These are phyloP conservation scores for Aspergillus cristatus DNA, from an alignment of 495 filamentous ascomycete species.

Conservation along the genomic window DNA sequence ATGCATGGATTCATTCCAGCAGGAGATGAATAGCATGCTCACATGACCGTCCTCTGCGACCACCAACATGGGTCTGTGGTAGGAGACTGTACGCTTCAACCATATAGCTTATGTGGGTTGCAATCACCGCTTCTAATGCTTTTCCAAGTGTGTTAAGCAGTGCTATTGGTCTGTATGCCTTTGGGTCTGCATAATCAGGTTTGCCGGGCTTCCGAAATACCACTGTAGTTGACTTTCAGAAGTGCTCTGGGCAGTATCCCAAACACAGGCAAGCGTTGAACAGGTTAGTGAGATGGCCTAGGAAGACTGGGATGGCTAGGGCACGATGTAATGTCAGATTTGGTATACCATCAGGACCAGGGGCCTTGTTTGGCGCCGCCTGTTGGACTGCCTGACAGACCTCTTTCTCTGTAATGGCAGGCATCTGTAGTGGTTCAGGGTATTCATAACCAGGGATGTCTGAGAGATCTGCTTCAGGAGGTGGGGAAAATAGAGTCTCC, in stretches of 20 bases:
- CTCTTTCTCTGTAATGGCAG: no score
- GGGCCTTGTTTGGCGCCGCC: no score
- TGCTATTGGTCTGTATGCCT: conserved; percentile 16
- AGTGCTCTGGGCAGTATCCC: conserved; percentile 13
- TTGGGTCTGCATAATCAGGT: conserved; percentile 11
- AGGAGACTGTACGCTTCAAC: conserved; percentile 16
- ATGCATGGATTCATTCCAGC: conserved; percentile 13
- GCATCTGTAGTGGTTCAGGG: no score
- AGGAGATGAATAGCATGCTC: conserved; percentile 18
- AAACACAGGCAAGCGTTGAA: conserved; percentile 10
- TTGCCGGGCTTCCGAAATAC: conserved; percentile 18
- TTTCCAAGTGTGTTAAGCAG: conserved; percentile 18
- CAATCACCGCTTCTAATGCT: conserved; percentile 16
- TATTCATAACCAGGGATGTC: no score
- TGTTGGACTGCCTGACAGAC: no score
- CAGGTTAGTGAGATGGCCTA: no score
- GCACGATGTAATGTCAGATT: no score
- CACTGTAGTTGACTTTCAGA: conserved; percentile 11
- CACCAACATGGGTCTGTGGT: conserved; percentile 17
- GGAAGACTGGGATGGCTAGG: no score
- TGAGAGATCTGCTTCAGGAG: no score
- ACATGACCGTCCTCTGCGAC: conserved; percentile 12
- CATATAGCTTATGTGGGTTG: no score
- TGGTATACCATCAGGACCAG: no score
- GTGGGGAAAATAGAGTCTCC: no score